Base-by-base conservation (phyloP, 495 filamentous ascomycete genomes). In the Penicillium arizonense region DNA sequence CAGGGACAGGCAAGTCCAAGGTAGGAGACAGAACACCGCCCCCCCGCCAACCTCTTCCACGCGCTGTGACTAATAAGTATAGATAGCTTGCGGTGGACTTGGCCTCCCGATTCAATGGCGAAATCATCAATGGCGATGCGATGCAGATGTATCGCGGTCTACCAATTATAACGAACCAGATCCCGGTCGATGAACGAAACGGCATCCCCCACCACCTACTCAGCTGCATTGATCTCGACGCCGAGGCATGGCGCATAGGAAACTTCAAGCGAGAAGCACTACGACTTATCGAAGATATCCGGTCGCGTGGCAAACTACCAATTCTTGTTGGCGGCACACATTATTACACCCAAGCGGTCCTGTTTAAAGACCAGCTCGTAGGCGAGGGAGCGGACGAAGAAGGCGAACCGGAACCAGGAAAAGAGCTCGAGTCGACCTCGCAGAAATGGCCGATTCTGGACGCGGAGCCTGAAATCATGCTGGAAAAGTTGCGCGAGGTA, bases 61-160 rank as follows among this genome's bases (percentile, higher is more conserved):
- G 18, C 24, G 9, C 39, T 32, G 45, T 44, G 35, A 39, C 68
- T 76, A 55, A 75, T 48, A 44, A 45, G 41, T 70, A 53, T 63
- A 75, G 73, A 62, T 64, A 97, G 93, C 88, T 99, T 56, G 95
- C 95, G 46, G 88, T 99, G 8, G 89, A 96, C 41, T 67, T 99
- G 26, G 94, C 95, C 4, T 76, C 77, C 33, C 80, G 78, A 32
- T 92, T 89, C 71, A 88, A 96, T 69, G 95, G 95, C 57, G 95
- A 99, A 72, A 82, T 99, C 47, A 90, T 99, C 76, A 99, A 99
- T 65, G 91, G 88, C 44, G 95, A 99, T 74, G 94, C 94, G n/a
- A 94, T 99, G 89, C 95, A 97, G 67, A 86, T 99, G 80, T 99
- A 99, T 62, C 77, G 83, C 32, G 95, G 92, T 8, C 76, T 99